Conservation (phyloP, 2,329 filamentous ascomycete species). For the Macrophomina tecta region DNA sequence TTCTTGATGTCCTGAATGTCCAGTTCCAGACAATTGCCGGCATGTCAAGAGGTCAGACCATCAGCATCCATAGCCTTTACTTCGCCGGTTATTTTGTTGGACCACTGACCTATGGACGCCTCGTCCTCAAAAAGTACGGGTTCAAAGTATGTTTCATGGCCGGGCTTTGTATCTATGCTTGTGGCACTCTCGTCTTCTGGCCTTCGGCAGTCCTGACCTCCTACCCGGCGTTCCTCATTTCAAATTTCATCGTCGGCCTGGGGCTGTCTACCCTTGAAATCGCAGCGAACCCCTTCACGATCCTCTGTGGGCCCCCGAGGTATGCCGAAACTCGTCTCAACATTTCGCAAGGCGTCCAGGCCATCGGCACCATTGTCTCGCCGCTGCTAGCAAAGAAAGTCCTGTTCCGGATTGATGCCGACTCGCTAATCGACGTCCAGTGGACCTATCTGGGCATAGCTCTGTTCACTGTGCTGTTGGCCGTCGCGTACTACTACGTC, state of each 20-base stretch:
- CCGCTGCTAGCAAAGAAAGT: slow-evolving; percentile 65
- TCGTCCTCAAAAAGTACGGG: slow-evolving; percentile 63
- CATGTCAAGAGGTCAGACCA: slow-evolving; percentile 66
- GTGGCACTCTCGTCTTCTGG: slow-evolving; percentile 67
- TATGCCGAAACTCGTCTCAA: slow-evolving; percentile 67
- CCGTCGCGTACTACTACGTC: slow-evolving; percentile 65
- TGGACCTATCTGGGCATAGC: slow-evolving; percentile 70
- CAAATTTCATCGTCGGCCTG: slow-evolving; percentile 67
- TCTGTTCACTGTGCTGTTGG: slow-evolving; percentile 64
- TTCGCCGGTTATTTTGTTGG: slow-evolving; percentile 75
- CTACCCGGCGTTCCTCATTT: slow-evolving; percentile 65
- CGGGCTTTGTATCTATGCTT: slow-evolving; percentile 67
- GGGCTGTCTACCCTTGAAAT: slow-evolving; percentile 67
- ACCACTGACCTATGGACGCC: slow-evolving; percentile 68
- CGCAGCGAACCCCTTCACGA: slow-evolving; percentile 67
- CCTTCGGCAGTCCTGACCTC: slow-evolving; percentile 68
- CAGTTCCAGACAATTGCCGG: slow-evolving; percentile 68
- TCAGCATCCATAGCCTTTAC: slow-evolving; percentile 73
- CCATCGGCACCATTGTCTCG: slow-evolving; percentile 64
- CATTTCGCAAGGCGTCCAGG: slow-evolving; percentile 66
- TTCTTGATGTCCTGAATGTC: slow-evolving; percentile 80
- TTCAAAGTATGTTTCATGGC: slow-evolving; percentile 68
- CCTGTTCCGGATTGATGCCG: slow-evolving; percentile 59
- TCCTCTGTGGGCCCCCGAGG: slow-evolving; percentile 65
- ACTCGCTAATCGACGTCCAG: slow-evolving; percentile 64